Evolutionary conservation across 345 rosid genomes (phyloP).

Genomic region (Euphorbia peplus): DNA sequence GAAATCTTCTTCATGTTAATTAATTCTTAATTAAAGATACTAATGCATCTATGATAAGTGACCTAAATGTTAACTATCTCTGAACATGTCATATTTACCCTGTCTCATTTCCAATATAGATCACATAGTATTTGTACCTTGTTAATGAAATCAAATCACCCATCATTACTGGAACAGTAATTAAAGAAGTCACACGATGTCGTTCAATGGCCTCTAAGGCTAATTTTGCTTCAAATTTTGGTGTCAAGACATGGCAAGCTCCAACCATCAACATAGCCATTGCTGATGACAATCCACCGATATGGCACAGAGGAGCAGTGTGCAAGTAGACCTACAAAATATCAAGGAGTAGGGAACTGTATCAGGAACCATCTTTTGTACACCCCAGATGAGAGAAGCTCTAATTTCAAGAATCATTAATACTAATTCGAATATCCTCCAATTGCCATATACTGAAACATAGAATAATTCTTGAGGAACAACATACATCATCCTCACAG

Average conservation of each 20-base stretch:
- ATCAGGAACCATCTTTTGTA: neutral
- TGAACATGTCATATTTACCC: neutral
- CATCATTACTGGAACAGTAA: conserved; percentile 80
- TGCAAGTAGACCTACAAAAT: conserved; percentile 76
- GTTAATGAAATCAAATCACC: conserved; percentile 51
- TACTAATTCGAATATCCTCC: conserved; percentile 4
- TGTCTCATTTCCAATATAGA: neutral
- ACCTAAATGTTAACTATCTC: neutral
- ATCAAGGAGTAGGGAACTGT: conserved; percentile 14
- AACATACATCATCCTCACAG: conserved; percentile 74
- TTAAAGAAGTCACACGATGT: conserved; percentile 65
- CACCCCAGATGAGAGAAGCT: conserved; percentile 4
- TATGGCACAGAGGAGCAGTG: conserved; percentile 77
- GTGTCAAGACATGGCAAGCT: conserved; percentile 67
- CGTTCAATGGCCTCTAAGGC: conserved; percentile 55
- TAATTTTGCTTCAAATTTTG: conserved; percentile 63
- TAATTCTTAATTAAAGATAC: neutral
- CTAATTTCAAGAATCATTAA: conserved; percentile 4
- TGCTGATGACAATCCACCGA: conserved; percentile 85
- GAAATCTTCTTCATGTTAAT: neutral
- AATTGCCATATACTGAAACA: neutral
- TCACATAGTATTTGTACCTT: conserved; percentile 38
- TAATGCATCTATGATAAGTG: neutral
- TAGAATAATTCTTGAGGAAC: conserved; percentile 10
- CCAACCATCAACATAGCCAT: conserved; percentile 89